Base-by-base conservation (phyloP, 352 stramenopile genomes). In the Pythium rishiriense region DNA sequence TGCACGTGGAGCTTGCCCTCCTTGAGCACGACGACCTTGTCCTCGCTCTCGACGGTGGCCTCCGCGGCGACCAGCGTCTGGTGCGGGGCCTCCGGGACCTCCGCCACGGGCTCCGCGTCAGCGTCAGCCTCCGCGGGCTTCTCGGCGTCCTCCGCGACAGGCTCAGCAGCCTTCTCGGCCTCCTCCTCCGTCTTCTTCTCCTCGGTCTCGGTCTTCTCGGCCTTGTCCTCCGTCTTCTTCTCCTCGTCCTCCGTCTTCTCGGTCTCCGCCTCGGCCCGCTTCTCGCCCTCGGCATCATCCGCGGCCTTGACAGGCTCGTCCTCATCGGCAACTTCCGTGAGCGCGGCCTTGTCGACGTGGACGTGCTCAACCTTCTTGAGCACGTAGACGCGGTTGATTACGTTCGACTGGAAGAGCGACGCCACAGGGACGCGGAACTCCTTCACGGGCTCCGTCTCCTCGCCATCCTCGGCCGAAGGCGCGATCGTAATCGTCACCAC, bases 371-470 rank as follows among this genome's bases (percentile, higher is more conserved):
- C 58, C 31, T 78, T 77, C 49, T 70, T 70, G 33, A 79, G 68
- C n/a, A 67, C 69, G 70, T 88, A 93, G 81, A 84, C 93, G 64
- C 79, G 73, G 69, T 95, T 81, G 29, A 93, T 67, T 39, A 50
- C 57, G 47, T 75, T 72, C 9, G 68, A 74, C 50, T 91, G 73
- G 62, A 95, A 88, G 12, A 95, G 71, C 48, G 81, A 88, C 21
- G 86, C 79, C 41, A 95, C 75, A 0, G 84, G 70, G 64, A 95
- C 76, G 62, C 91, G 81, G 47, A 95, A 79, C 69, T 93, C 84
- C 73, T 90, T 92, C 31, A 95, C 61, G 0, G 81, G 64, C 46
- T 91, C 78, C 0, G 81, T 81, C 1, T 86, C 76, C 19, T 91
- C 75, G 22, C 81, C 73, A 26, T 66, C 64, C 49, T 52, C 50